A percentile compares a stretch with the other conserved stretches of the same genome.
These are phyloP conservation scores for Vigna radiata DNA, from an alignment of 306 rosid species.

Conservation along the genomic window DNA sequence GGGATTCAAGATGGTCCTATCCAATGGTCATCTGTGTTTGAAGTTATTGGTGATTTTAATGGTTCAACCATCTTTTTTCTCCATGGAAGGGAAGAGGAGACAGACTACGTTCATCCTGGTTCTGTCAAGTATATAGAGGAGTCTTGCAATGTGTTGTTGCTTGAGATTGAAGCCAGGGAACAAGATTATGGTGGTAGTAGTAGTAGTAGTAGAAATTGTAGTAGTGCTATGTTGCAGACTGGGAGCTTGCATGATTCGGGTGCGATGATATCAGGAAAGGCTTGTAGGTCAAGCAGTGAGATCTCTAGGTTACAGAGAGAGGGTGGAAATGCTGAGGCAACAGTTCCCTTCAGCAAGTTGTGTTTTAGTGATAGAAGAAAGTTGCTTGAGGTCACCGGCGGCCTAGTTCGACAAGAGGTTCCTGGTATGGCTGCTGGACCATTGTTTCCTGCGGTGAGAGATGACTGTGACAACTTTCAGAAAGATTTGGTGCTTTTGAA, in stretches of 20 bases:
- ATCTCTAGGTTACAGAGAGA: conserved; percentile 54
- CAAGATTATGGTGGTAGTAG: conserved; percentile 29
- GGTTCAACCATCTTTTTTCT: conserved; percentile 64
- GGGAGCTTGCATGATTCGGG: conserved; percentile 31
- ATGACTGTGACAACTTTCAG: conserved; percentile 51
- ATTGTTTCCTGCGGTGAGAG: conserved; percentile 64
- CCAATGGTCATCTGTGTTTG: conserved; percentile 85
- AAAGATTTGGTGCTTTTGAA: conserved; percentile 55
- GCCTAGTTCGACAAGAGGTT: conserved; percentile 57
- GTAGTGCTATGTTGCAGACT: conserved; percentile 37
- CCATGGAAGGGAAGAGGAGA: conserved; percentile 78
- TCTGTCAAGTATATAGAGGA: conserved; percentile 57
- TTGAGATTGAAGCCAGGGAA: conserved; percentile 65
- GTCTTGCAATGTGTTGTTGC: conserved; percentile 74
- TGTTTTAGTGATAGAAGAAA: conserved; percentile 71
- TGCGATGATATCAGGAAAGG: conserved; percentile 50
- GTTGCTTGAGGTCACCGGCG: conserved; percentile 62
- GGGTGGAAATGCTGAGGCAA: conserved; percentile 45
- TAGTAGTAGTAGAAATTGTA: conserved; percentile 35
- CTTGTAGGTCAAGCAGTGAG: conserved; percentile 54
- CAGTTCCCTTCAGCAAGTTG: conserved; percentile 61
- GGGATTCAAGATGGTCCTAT: conserved; percentile 83
- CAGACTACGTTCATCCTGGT: conserved; percentile 65
- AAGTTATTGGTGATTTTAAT: conserved; percentile 62
- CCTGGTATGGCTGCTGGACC: conserved; percentile 56